Base-by-base conservation (phyloP, 495 filamentous ascomycete genomes). In the Penicillium longicatenatum region DNA sequence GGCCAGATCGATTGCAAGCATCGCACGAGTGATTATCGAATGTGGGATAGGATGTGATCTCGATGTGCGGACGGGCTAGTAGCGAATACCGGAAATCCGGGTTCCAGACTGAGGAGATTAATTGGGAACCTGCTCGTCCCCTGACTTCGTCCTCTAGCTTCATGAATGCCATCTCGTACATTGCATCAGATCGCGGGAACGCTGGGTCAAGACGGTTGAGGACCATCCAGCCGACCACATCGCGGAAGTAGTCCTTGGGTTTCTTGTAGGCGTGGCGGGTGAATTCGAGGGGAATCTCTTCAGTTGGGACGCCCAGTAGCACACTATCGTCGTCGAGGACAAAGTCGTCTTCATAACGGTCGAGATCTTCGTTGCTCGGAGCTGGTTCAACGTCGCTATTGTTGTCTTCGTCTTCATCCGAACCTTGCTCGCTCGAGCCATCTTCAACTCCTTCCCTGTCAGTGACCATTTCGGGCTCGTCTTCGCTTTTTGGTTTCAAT, bases 171-270 rank as follows among this genome's bases (percentile, higher is more conserved):
- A 90, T 77, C 22, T 75, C 56, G 62, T 92, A 97, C 10, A 92
- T 71, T 3, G 77, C 72, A 53, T 90, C 84, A 2, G 81, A 73
- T 19, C 84, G 79, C 4, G 81, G 73, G 62, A 93, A 95, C 0
- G 81, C 85, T 2, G 90, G 90, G 60, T 93, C 88, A 41, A 97
- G 75, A 57, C 87, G 85, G 63, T 84, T 86, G 53, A 86, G 84
- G 2, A 96, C 85, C 70, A 93, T 86, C 90, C 90, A 96, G 69
- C 91, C 89, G 1, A 97, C 77, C 0, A 83, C 89, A 61, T 87
- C 82, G 39, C 84, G 84, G 74, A 97, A 96, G 55, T 92, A 86
- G 30, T 91, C 86, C 52, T 87, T 87, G 0, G 87, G 68, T 42
- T 90, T 86, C 58, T 86, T 86, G 60, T 87, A 83, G 0, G 82